Conservation (phyloP, 768 basidiomycete species). For the Termitomyces sp. region DNA sequence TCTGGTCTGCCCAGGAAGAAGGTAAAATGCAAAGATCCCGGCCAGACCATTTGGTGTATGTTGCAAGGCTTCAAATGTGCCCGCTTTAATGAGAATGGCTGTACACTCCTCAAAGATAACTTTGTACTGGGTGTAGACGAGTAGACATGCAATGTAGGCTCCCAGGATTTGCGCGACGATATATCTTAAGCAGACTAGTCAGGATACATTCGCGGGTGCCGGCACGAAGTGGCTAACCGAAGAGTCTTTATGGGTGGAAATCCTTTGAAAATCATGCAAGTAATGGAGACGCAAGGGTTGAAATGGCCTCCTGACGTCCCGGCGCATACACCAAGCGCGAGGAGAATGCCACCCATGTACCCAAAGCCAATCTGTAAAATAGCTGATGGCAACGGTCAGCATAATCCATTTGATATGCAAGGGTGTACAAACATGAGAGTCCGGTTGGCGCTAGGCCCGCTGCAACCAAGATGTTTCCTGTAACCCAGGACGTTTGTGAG, state of each 20-base stretch:
- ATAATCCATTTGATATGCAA: not conserved
- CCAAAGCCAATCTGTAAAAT: constrained; percentile 52
- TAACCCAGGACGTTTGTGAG: constrained; percentile 42
- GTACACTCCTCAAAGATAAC: constrained; percentile 37
- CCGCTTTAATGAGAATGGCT: constrained; percentile 19
- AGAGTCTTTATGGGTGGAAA: constrained; percentile 49
- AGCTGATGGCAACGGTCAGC: constrained; percentile 27
- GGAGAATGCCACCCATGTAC: constrained; percentile 54
- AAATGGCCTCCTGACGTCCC: constrained; percentile 61
- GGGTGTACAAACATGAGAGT: constrained; percentile 41
- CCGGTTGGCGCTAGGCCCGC: constrained; percentile 19
- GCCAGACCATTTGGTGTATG: constrained; percentile 38
- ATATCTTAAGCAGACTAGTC: constrained; percentile 35
- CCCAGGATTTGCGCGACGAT: constrained; percentile 64
- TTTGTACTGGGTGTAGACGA: constrained; percentile 61
- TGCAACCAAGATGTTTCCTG: constrained; percentile 39
- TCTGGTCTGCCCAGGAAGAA: constrained; percentile 37
- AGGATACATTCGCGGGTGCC: not conserved
- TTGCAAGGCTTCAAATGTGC: constrained; percentile 18
- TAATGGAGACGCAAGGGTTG: constrained; percentile 57
- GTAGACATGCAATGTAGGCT: constrained; percentile 54
- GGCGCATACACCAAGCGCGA: constrained; percentile 48
- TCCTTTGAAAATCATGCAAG: constrained; percentile 44
- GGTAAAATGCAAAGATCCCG: constrained; percentile 52
- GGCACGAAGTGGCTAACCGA: constrained; percentile 26